A percentile compares a stretch with the other conserved stretches of the same genome.
Conservation (phyloP, 371 early-diverging fungal genomes). For the Mucor sp. region DNA sequence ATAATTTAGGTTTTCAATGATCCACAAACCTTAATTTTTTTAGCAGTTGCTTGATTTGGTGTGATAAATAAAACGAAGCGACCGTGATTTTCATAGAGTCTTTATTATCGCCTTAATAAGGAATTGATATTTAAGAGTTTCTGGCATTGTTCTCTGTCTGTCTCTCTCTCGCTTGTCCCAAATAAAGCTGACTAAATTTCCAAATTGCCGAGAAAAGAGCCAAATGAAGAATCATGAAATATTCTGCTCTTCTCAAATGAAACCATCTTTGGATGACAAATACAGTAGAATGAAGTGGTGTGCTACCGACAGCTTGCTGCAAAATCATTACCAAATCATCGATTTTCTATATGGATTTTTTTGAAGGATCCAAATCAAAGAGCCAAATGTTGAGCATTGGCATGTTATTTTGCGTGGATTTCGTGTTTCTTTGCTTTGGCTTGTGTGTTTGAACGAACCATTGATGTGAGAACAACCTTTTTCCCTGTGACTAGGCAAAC, state of each 20-base stretch:
- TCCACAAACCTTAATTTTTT: neutral
- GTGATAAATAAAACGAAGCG: neutral
- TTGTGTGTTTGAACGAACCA: neutral
- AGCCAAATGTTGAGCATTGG: neutral
- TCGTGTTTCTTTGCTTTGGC: no score
- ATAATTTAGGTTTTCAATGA: neutral
- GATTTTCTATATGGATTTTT: neutral
- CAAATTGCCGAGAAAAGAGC: neutral
- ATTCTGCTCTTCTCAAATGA: neutral
- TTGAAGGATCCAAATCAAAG: neutral
- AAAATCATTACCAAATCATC: neutral
- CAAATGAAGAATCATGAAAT: neutral
- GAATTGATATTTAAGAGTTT: slow-evolving; percentile 3
- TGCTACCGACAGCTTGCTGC: neutral
- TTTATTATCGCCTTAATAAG: neutral
- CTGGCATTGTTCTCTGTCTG: neutral
- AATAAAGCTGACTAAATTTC: neutral
- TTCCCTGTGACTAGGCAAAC: neutral
- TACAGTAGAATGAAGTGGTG: neutral
- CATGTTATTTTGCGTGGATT: no score
- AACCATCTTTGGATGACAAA: neutral
- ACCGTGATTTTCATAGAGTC: neutral
- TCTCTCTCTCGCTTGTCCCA: neutral
- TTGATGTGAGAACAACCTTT: neutral
- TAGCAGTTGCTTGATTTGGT: neutral